Evolutionary conservation across 2,329 filamentous ascomycete species (phyloP).

Genomic region (Conoideocrella luteorostrata): DNA sequence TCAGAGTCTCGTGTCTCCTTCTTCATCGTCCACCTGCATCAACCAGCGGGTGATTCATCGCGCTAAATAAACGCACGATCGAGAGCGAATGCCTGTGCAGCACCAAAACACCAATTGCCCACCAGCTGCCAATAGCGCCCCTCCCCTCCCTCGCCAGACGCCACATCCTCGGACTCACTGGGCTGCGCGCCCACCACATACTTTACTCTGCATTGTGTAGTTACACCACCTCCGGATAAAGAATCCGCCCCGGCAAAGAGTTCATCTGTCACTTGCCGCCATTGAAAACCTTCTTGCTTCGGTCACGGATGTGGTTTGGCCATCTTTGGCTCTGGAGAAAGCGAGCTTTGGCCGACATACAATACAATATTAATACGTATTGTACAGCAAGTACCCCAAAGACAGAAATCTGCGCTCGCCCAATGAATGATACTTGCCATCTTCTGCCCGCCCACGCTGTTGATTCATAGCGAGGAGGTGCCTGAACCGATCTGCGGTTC

Average conservation of each 20-base stretch:
- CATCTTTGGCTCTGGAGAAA: background rate
- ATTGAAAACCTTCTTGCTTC: background rate
- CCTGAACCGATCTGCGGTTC: background rate
- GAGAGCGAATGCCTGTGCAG: no score
- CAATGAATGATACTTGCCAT: conserved; percentile 5
- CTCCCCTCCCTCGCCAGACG: background rate
- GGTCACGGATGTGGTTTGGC: background rate
- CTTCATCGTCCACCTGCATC: no score
- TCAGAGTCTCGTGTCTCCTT: no score
- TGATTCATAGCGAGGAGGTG: conserved; percentile 2
- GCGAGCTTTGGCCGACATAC: no score
- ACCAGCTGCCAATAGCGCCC: background rate
- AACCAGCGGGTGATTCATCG: no score
- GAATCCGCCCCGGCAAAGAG: no score
- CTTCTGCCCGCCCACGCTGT: conserved; percentile 1
- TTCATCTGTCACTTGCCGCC: no score
- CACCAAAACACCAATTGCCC: background rate
- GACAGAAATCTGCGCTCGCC: background rate
- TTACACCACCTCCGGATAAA: no score
- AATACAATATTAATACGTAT: background rate
- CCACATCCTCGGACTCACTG: no score
- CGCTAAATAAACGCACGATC: no score
- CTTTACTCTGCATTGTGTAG: no score
- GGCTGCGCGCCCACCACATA: no score
- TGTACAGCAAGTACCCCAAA: background rate